These are phyloP conservation scores for Carpinus fangiana DNA, from an alignment of 306 rosid species.

Conservation along the genomic window DNA sequence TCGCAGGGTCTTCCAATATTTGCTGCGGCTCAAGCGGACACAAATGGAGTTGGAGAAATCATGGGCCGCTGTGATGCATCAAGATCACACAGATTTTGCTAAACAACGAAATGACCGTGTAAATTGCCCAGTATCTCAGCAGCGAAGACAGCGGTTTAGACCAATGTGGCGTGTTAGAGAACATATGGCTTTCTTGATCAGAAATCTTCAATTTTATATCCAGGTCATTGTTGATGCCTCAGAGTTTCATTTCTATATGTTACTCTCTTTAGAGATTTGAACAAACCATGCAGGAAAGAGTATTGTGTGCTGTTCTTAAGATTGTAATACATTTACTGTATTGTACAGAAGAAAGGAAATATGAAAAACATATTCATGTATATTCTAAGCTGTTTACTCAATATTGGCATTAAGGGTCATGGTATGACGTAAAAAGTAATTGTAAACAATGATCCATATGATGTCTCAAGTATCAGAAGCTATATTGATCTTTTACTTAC, in stretches of 20 bases:
- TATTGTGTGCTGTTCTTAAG: background rate
- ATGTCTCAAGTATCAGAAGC: background rate
- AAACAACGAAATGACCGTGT: constrained; percentile 46
- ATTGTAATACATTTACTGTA: background rate
- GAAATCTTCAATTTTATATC: constrained; percentile 97
- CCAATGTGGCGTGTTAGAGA: constrained; percentile 95
- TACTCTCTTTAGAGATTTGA: background rate
- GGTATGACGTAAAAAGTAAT: background rate
- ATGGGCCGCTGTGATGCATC: constrained; percentile 96
- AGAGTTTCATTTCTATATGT: constrained; percentile 12
- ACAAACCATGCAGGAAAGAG: constrained; percentile 2
- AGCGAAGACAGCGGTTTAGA: constrained; percentile 54
- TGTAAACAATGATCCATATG: background rate
- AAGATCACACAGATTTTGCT: constrained; percentile 82
- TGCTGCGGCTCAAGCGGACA: constrained; percentile 83
- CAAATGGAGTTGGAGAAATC: constrained; percentile 98
- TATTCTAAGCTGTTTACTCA: background rate
- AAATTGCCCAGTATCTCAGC: constrained; percentile 55
- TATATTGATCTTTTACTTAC: background rate
- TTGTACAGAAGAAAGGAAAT: background rate
- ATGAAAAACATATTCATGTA: background rate
- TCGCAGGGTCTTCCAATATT: constrained; percentile 82
- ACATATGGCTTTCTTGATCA: constrained; percentile 89
- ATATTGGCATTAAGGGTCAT: background rate
- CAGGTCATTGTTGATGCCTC: constrained; percentile 55